A percentile compares a stretch with the other conserved stretches of the same genome.
These are phyloP conservation scores for Sporothrix phasma DNA, from an alignment of 2,329 filamentous ascomycete genomes.

Conservation along the genomic window DNA sequence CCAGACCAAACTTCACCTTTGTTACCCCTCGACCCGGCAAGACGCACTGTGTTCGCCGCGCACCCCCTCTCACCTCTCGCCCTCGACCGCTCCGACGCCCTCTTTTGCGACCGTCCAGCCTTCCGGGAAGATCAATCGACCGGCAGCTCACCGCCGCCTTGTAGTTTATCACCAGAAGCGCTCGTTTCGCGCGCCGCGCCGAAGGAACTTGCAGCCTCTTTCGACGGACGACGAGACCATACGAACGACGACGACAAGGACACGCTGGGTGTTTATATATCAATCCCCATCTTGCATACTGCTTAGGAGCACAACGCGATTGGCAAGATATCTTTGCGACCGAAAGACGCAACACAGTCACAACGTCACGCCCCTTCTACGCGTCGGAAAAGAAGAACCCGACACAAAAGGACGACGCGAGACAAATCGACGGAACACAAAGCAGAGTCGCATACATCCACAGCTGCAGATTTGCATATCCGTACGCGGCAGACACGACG, in stretches of 20 bases:
- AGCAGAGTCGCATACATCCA: background rate
- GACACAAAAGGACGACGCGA: background rate
- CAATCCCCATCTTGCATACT: background rate
- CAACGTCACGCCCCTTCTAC: background rate
- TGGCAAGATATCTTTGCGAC: background rate
- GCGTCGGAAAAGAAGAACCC: background rate
- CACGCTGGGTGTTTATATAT: background rate
- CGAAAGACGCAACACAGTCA: background rate
- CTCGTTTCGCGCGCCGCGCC: background rate
- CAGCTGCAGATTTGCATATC: background rate
- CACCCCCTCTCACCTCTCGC: slow-evolving; percentile 9
- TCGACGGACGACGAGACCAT: background rate
- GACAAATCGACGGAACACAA: too few species aligned
- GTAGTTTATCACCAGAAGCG: background rate
- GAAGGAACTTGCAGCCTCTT: background rate
- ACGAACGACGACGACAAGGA: background rate
- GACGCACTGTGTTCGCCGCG: background rate
- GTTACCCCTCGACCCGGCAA: slow-evolving; percentile 10
- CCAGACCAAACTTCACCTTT: slow-evolving; percentile 9
- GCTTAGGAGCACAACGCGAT: background rate
- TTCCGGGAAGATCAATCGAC: background rate
- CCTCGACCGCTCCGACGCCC: background rate
- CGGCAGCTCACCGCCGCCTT: background rate
- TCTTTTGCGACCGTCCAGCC: background rate
- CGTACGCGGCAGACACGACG: too few species aligned